These are phyloP conservation scores for Piloderma croceum DNA, from an alignment of 768 basidiomycete species.

Conservation along the genomic window DNA sequence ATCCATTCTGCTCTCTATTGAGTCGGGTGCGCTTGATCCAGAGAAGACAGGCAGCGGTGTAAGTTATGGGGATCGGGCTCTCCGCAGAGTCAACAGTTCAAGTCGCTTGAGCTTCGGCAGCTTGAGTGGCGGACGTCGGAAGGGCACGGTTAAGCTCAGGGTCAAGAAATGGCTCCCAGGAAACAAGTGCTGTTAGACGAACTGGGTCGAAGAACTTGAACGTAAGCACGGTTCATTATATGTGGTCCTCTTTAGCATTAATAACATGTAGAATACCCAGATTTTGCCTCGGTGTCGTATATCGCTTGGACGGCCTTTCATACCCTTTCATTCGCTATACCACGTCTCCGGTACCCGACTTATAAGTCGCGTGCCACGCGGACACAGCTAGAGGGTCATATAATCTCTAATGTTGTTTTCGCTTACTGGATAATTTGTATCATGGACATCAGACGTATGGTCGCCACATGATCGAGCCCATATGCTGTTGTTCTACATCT, in stretches of 20 bases:
- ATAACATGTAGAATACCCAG: background rate
- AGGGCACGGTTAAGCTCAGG: constrained; percentile 52
- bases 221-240: too few species aligned
- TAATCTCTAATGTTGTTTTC: constrained; percentile 25
- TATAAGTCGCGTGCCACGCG: constrained; percentile 16
- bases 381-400: constrained; percentile 11
- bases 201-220: too few species aligned
- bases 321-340: constrained; percentile 37
- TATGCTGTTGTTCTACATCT: too few species aligned
- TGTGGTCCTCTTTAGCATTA: background rate
- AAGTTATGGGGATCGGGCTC: constrained; percentile 90
- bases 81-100: constrained; percentile 87
- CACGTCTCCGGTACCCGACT: constrained; percentile 22
- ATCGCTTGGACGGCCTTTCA: constrained; percentile 14
- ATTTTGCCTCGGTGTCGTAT: background rate
- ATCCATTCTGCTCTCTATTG: constrained; percentile 84
- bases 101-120: constrained; percentile 85
- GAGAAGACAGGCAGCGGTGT: constrained; percentile 94
- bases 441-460: constrained; percentile 3
- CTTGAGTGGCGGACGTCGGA: constrained; percentile 61
- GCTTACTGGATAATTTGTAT: constrained; percentile 35
- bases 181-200: constrained; percentile 65
- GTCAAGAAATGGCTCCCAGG: constrained; percentile 59
- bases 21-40: constrained; percentile 86
- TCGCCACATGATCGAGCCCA: too few species aligned